Percentiles rank a stretch among this genome's conserved stretches.
Evolutionary conservation across 768 basidiomycete genomes (phyloP).

Genomic region (Mycena indigotica): DNA sequence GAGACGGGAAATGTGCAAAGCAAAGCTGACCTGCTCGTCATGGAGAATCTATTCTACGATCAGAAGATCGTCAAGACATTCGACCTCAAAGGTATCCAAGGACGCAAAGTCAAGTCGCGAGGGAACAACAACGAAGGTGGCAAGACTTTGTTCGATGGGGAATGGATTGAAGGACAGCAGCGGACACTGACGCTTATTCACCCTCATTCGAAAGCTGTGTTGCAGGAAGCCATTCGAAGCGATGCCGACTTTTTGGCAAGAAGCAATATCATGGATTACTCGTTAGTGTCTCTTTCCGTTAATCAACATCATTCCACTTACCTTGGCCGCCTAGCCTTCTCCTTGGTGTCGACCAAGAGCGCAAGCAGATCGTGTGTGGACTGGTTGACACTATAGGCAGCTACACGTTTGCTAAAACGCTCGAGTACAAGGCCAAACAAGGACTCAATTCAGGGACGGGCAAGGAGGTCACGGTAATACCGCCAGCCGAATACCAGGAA

Average conservation of each 20-base stretch:
- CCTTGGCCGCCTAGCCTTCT: no score
- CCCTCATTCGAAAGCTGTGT: slow-evolving; percentile 72
- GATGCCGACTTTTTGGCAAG: slow-evolving; percentile 75
- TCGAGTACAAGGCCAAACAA: slow-evolving; percentile 86
- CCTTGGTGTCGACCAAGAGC: slow-evolving; percentile 68
- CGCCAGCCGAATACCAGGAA: slow-evolving; percentile 78
- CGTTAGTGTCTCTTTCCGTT: slow-evolving; percentile 48
- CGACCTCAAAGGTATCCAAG: slow-evolving; percentile 84
- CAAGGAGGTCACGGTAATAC: slow-evolving; percentile 79
- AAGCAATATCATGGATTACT: slow-evolving; percentile 88
- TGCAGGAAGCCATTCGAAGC: slow-evolving; percentile 65
- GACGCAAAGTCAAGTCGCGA: slow-evolving; percentile 65
- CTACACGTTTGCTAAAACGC: slow-evolving; percentile 82
- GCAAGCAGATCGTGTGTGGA: slow-evolving; percentile 72
- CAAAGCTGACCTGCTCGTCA: slow-evolving; percentile 76
- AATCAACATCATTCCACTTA: neutral
- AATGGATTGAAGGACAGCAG: slow-evolving; percentile 87
- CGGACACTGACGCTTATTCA: slow-evolving; percentile 63
- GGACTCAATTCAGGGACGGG: slow-evolving; percentile 57
- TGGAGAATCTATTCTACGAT: slow-evolving; percentile 83
- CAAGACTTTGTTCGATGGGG: slow-evolving; percentile 75
- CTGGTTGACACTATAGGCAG: slow-evolving; percentile 85
- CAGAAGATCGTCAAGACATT: slow-evolving; percentile 70
- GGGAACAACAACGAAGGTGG: slow-evolving; percentile 37
- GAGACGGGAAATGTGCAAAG: slow-evolving; percentile 65